Evolutionary conservation across 176 grass and related monocot genomes (phyloP).

Genomic region (Musa acuminata): DNA sequence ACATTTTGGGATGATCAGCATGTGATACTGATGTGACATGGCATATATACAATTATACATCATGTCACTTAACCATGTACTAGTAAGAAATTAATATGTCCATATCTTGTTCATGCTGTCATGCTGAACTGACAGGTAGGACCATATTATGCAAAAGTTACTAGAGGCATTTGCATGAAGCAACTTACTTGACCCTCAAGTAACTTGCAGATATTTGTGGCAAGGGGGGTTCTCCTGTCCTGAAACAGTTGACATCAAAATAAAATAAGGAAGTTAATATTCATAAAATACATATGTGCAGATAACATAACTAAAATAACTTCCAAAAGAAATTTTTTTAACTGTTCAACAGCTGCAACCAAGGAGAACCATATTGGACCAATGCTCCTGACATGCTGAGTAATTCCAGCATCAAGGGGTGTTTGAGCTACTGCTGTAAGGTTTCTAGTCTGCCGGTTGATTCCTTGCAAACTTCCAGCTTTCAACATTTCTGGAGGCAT

Average conservation of each 20-base stretch:
- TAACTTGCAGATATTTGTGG: slow-evolving; percentile 57
- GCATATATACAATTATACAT: too few relatives aligned
- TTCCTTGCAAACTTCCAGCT: slow-evolving; percentile 24
- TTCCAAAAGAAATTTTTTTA: too few relatives aligned
- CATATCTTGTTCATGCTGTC: too few relatives aligned
- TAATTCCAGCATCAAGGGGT: slow-evolving; percentile 26
- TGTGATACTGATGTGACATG: too few relatives aligned
- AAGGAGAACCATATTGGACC: slow-evolving; percentile 75
- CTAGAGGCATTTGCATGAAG: background rate
- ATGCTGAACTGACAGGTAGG: too few relatives aligned
- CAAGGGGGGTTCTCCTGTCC: slow-evolving; percentile 41
- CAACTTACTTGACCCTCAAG: slow-evolving; percentile 79
- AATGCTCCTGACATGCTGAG: slow-evolving; percentile 27
- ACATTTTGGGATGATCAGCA: too few relatives aligned
- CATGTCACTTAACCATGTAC: too few relatives aligned
- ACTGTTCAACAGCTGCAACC: slow-evolving; percentile 59
- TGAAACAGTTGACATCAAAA: slow-evolving; percentile 37
- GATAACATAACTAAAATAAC: slow-evolving; percentile 21
- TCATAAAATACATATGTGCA: too few relatives aligned
- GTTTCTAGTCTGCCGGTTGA: slow-evolving; percentile 29
- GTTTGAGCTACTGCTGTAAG: slow-evolving; percentile 13
- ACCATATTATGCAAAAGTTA: too few relatives aligned
- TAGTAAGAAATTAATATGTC: too few relatives aligned
- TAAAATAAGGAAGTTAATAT: too few relatives aligned
- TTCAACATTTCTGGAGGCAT: slow-evolving; percentile 13